Base-by-base conservation (phyloP, 805 yeast genomes). In the Candida verbasci region DNA sequence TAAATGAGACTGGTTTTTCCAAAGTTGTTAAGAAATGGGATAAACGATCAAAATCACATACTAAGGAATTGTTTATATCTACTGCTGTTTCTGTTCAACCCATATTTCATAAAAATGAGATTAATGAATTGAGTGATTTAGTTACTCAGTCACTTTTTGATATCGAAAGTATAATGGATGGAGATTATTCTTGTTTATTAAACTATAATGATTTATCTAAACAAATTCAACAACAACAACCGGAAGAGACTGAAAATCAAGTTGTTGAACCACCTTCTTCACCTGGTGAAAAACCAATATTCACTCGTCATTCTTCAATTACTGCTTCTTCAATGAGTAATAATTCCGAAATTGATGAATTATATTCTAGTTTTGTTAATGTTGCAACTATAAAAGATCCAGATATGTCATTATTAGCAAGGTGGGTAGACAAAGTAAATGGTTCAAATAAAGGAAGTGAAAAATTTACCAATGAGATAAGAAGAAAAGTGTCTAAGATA, bases 11-110 rank as follows among this genome's bases (percentile, higher is more conserved):
- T 0, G 98, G 98, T 10, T 93, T 93, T 60, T 81, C 94, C 16
- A 93, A 93, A 62, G 97, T 87, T 20, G 74, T 93, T 51, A 93
- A 93, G 58, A 93, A 93, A 64, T 93, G 98, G 98, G 98, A 93
- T 62, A 93, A 93, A 60, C 71, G 97, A 43, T 87, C 96, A 16
- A 88, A 91, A 52, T 86, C 96, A 3, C 95, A 86, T 48, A 88
- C 96, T 6, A 88, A 89, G 53, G 98, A 93, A 55, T 70, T 93
- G 35, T 93, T 89, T 55, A 70, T 93, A 33, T 80, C 87, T 21
- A 83, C 96, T 0, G 96, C 96, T 0, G 95, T 93, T 10, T 87
- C 86, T 43, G 96, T 93, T 5, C 98, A 93, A 59, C 97, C 98
- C 0, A 94, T 91, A 9, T 93, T 93, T 63, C 95, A 93, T 52